These are phyloP conservation scores for Chrysoporthe cubensis DNA, from an alignment of 2,329 filamentous ascomycete genomes.

Conservation along the genomic window DNA sequence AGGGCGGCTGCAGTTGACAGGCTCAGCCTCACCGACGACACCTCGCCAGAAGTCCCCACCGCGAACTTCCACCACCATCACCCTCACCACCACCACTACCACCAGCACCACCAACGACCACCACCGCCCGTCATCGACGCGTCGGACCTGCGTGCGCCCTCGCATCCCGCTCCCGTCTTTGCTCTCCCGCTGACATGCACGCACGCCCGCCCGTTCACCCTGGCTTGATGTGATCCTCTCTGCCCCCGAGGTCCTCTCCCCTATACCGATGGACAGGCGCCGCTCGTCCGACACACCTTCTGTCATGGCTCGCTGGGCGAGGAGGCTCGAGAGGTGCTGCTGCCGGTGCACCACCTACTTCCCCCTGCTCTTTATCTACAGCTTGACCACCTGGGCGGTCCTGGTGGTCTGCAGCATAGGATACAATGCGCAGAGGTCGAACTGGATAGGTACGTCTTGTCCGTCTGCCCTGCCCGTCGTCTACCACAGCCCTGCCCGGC, in stretches of 20 bases:
- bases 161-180: background rate
- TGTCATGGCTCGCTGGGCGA: slow-evolving; percentile 64
- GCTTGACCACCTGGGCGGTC: slow-evolving; percentile 89
- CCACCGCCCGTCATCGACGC: background rate
- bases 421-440: slow-evolving; percentile 53
- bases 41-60: slow-evolving; percentile 3
- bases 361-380: slow-evolving; percentile 87
- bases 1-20: background rate
- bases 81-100: background rate
- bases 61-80: background rate
- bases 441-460: slow-evolving; percentile 58
- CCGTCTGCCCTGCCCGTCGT: background rate
- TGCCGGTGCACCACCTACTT: slow-evolving; percentile 80
- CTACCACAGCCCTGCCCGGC: background rate
- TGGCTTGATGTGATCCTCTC: slow-evolving; percentile 10
- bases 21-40: slow-evolving; percentile 13
- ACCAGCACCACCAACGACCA: background rate
- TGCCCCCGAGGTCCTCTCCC: slow-evolving; percentile 9
- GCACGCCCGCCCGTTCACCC: background rate
- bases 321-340: slow-evolving; percentile 79
- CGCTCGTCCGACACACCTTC: slow-evolving; percentile 40
- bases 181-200: slow-evolving; percentile 8
- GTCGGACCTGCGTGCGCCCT: background rate
- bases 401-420: slow-evolving; percentile 83
- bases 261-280: slow-evolving; percentile 29